Conservation (phyloP, 768 basidiomycete species). For the Rhodosporidiobolus sp. region DNA sequence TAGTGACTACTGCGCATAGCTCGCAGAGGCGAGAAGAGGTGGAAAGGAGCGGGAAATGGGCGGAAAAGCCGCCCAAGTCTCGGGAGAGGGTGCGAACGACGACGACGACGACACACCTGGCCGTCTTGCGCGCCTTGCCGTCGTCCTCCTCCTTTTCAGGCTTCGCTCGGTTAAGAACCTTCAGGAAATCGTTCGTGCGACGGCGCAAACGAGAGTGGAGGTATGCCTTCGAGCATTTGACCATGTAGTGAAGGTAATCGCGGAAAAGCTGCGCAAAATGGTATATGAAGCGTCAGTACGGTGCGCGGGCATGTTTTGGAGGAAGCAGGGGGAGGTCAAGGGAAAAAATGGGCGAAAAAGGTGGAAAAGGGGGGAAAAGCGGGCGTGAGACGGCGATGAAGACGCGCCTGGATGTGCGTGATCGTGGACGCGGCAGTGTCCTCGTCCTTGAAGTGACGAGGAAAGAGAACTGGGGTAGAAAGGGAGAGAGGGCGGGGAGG, state of each 20-base stretch:
- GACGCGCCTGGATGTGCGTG: slow-evolving; percentile 82
- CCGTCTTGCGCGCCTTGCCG: slow-evolving; percentile 70
- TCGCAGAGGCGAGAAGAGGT: too few species aligned
- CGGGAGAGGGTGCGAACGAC: too few species aligned
- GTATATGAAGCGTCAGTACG: too few species aligned
- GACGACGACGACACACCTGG: slow-evolving; percentile 56
- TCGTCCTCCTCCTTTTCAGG: slow-evolving; percentile 66
- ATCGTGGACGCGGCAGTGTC: slow-evolving; percentile 71
- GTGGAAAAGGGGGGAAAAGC: not conserved
- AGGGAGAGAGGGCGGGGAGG: not conserved
- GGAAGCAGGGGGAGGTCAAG: not conserved
- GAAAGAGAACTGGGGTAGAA: slow-evolving; percentile 69
- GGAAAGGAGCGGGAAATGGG: too few species aligned
- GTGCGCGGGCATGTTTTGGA: not conserved
- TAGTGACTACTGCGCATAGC: too few species aligned
- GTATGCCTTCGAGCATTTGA: slow-evolving; percentile 89
- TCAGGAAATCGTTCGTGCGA: slow-evolving; percentile 74
- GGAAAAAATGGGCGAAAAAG: not conserved
- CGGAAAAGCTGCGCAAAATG: too few species aligned
- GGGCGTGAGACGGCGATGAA: too few species aligned
- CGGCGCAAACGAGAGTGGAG: slow-evolving; percentile 97
- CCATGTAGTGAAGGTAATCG: slow-evolving; percentile 98
- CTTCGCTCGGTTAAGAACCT: slow-evolving; percentile 89
- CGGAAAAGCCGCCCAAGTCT: too few species aligned
- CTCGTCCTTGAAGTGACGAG: slow-evolving; percentile 82